Evolutionary conservation across 345 rosid species (phyloP).

Genomic region (Streptanthus diversifolius): DNA sequence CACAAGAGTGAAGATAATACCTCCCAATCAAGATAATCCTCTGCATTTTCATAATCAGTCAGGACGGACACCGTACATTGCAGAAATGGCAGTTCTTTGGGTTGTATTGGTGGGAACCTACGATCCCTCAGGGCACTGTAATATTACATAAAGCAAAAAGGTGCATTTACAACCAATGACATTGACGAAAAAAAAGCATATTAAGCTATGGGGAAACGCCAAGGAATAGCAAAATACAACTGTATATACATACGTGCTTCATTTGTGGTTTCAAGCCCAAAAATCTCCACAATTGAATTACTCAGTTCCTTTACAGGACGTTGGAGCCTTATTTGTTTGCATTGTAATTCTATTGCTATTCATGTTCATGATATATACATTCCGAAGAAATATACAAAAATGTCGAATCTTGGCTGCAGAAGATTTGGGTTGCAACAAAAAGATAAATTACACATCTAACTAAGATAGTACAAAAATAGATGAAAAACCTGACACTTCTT

Average conservation of each 20-base stretch:
- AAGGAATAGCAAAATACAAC: neutral
- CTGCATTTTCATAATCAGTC: conserved; percentile 74
- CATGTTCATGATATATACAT: neutral
- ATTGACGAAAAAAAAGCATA: neutral
- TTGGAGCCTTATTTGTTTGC: neutral
- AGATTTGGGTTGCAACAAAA: neutral
- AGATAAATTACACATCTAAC: neutral
- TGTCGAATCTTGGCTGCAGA: neutral
- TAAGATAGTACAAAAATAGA: neutral
- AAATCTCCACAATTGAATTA: neutral
- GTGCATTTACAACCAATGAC: neutral
- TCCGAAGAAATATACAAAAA: neutral
- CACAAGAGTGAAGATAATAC: conserved; percentile 38
- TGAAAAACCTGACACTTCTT: neutral
- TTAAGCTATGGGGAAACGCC: neutral
- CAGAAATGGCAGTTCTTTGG: conserved; percentile 81
- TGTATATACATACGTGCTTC: neutral
- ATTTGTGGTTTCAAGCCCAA: neutral
- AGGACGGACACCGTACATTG: conserved; percentile 93
- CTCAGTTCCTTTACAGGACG: neutral
- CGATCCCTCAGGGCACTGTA: conserved; percentile 95
- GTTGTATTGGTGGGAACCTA: conserved; percentile 89
- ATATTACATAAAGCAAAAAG: neutral
- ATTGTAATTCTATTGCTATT: neutral
- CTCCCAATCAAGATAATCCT: conserved; percentile 95